Evolutionary conservation across 352 stramenopile genomes (phyloP), one percentile per base, ranked within the genome.

Genomic region (Globisporangium paddicum): DNA sequence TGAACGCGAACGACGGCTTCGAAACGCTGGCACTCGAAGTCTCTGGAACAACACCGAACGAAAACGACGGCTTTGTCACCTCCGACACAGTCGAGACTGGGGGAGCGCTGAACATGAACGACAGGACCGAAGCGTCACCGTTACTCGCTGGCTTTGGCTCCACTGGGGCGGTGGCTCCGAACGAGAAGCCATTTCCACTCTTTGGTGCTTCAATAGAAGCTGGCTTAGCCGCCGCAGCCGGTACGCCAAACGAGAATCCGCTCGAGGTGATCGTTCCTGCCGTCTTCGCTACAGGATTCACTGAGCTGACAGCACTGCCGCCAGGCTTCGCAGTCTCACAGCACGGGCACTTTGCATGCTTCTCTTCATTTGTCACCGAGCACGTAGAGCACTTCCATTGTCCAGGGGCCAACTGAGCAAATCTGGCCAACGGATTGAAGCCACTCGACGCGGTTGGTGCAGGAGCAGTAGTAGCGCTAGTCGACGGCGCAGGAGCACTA

Each of bases 301-400:
- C 34, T 26, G 52, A 41, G 26, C 40, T 60, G 4, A 21, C 16
- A 25, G 25, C 19, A n/a, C 6, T 32, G 13, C 25, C 26, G 21
- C 58, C 58, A 60, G 80, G 82, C 40, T 89, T 86, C 5, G 53
- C 53, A 6, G 77, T 83, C 40, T 94, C 84, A 37, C 84, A 95
- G 60, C 85, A 95, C 16, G 85, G 85, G 53, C 85, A 95, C 67
- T 95, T 93, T 10, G 59, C 48, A 44, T 75, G 69, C 2, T 69
- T 74, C 5, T 60, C 57, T 23, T 79, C 69, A 45, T 95, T 95
- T 25, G 74, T 73, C 3, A 95, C 85, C 34, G 76, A 70, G 61
- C 85, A 95, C 44, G 67, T 82, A n/a, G 85, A 77, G 28, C 85
- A 95, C 49, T 86, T 92, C 85, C 85, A 95, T 55, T 82, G 85